A percentile compares a stretch with the other conserved stretches of the same genome.
Conservation (phyloP, 371 early-diverging fungal genomes). For the Paraphysoderma sedebokerense region DNA sequence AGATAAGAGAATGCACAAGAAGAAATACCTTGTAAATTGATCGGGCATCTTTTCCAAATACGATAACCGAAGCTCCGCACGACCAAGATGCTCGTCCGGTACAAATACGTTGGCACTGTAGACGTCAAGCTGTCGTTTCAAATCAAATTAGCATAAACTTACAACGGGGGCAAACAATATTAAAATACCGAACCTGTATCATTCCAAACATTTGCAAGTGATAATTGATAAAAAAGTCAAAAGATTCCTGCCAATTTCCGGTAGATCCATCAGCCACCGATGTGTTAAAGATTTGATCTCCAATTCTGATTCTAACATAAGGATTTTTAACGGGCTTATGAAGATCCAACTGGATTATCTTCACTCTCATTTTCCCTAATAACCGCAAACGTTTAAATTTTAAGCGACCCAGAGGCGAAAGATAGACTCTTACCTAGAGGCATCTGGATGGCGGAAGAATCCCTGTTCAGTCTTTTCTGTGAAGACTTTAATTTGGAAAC, state of each 20-base stretch:
- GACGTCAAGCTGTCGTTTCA: constrained; percentile 35
- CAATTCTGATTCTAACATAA: too few species aligned
- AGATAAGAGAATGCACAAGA: neutral
- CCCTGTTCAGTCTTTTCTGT: too few species aligned
- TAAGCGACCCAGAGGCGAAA: too few species aligned
- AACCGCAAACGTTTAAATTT: too few species aligned
- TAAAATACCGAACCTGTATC: constrained; percentile 18
- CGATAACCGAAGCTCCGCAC: constrained; percentile 48
- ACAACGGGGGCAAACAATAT: neutral
- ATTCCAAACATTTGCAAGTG: constrained; percentile 65
- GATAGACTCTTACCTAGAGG: too few species aligned
- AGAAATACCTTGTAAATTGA: constrained; percentile 31
- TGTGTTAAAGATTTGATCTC: too few species aligned
- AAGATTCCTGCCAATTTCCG: constrained; percentile 57
- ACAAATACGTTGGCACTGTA: constrained; percentile 41
- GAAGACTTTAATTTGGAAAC: too few species aligned
- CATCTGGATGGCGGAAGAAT: too few species aligned
- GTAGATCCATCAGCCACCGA: too few species aligned
- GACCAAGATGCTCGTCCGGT: constrained; percentile 48
- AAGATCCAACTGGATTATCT: too few species aligned
- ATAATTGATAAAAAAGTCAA: constrained; percentile 50
- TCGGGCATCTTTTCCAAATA: constrained; percentile 43
- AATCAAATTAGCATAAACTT: neutral
- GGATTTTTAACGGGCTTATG: too few species aligned
- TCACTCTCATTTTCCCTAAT: too few species aligned